Percentiles rank a stretch among this genome's conserved stretches.
These are phyloP conservation scores for Fraxinus cuspidata DNA, from an alignment of 257 asterid genomes.

Conservation along the genomic window DNA sequence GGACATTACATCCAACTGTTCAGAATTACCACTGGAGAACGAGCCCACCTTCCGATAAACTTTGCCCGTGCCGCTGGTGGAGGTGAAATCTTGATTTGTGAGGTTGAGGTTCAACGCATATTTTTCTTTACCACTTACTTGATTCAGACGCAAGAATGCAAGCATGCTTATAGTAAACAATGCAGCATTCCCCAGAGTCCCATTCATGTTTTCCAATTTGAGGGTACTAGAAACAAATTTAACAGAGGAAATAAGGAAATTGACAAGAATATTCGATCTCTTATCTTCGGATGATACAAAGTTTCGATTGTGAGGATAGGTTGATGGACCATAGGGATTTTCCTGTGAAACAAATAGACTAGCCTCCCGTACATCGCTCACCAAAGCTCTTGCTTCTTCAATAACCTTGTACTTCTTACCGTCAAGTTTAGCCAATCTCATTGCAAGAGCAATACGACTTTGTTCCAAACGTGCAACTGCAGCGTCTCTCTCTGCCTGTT, in stretches of 20 bases:
- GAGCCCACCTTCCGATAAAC: constrained; percentile 37
- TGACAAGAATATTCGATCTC: constrained; percentile 45
- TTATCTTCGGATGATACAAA: constrained; percentile 34
- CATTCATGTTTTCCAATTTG: constrained; percentile 66
- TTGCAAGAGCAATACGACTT: constrained; percentile 84
- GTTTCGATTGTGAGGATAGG: constrained; percentile 37
- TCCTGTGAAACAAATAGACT: constrained; percentile 61
- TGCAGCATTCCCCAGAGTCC: constrained; percentile 88
- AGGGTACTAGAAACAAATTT: constrained; percentile 58
- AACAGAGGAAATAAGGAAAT: constrained; percentile 52
- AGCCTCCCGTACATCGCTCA: constrained; percentile 73
- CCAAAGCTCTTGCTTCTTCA: constrained; percentile 87
- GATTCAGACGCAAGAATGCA: constrained; percentile 77
- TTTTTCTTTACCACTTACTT: constrained; percentile 50
- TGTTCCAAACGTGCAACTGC: constrained; percentile 91
- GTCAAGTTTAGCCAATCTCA: constrained; percentile 92
- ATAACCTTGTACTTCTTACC: constrained; percentile 91
- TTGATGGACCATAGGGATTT: constrained; percentile 48
- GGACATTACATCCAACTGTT: constrained; percentile 66
- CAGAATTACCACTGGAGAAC: constrained; percentile 33
- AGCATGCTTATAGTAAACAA: constrained; percentile 84
- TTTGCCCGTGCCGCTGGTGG: constrained; percentile 37
- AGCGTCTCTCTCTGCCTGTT: constrained; percentile 83
- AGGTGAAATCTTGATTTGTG: constrained; percentile 36
- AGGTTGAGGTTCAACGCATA: constrained; percentile 31